phyloP scores from a whole-genome alignment of 805 yeast genomes.

The Kodamaea kaohsiungensis region DNA sequence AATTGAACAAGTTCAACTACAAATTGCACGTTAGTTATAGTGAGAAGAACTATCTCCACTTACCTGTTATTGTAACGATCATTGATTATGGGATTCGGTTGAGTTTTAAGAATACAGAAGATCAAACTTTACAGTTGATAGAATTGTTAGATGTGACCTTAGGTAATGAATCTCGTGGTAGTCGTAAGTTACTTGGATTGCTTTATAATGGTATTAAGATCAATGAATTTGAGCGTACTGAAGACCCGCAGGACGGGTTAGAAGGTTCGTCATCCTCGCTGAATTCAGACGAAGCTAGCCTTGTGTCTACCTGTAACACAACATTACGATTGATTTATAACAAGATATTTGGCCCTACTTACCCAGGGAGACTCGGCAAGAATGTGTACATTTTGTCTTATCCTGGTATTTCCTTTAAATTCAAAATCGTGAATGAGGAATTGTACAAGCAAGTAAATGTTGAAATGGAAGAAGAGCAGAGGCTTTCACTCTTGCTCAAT shows the following conservation, averaged over 20 bases:
- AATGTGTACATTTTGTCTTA: constrained; percentile 49
- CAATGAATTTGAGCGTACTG: constrained; percentile 23
- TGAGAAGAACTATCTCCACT: constrained; percentile 27
- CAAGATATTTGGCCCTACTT: constrained; percentile 62
- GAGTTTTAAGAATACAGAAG: constrained; percentile 11
- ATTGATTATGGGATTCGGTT: constrained; percentile 20
- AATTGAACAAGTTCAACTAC: constrained; percentile 26
- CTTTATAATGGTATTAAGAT: constrained; percentile 34
- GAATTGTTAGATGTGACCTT: constrained; percentile 12
- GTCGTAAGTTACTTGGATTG: constrained; percentile 18
- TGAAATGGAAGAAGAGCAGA: constrained; percentile 19
- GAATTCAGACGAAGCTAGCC: constrained; percentile 7
- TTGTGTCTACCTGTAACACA: constrained; percentile 8
- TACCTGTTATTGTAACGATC: constrained; percentile 33
- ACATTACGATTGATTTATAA: constrained; percentile 51
- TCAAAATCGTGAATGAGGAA: constrained; percentile 27
- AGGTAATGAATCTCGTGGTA: background rate
- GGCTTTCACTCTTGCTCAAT: constrained; percentile 30
- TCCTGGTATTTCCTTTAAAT: constrained; percentile 57
- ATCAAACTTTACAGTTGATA: constrained; percentile 14
- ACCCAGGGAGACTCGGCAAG: constrained; percentile 45
- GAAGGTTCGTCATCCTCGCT: constrained; percentile 8
- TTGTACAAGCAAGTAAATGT: constrained; percentile 16
- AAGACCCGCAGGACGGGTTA: constrained; percentile 9
- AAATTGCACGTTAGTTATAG: constrained; percentile 32